phyloP scores from a whole-genome alignment of 768 basidiomycete species.

The Phlebiopsis gigantea region DNA sequence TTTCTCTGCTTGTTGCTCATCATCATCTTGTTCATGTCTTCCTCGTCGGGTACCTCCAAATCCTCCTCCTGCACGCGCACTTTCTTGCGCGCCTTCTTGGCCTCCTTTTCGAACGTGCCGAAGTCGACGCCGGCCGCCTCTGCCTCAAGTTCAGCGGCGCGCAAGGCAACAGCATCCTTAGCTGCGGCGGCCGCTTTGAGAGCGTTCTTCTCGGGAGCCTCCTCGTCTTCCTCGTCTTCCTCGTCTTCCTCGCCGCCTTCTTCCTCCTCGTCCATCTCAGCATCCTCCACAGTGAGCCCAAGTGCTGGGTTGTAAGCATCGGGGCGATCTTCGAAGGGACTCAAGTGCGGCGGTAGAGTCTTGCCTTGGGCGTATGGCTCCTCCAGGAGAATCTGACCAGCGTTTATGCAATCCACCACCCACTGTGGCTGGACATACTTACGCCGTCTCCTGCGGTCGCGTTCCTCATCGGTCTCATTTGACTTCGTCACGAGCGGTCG shows the following conservation, averaged over 20 bases:
- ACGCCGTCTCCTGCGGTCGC: slow-evolving; percentile 58
- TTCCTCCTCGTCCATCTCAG: slow-evolving; percentile 28
- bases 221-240: slow-evolving; percentile 24
- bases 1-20: slow-evolving; percentile 94
- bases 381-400: slow-evolving; percentile 76
- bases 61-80: slow-evolving; percentile 29
- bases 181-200: slow-evolving; percentile 30
- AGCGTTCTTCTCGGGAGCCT: slow-evolving; percentile 22
- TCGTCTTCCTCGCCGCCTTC: slow-evolving; percentile 25
- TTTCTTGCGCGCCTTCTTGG: slow-evolving; percentile 53
- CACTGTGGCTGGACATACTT: slow-evolving; percentile 97
- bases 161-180: slow-evolving; percentile 62
- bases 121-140: slow-evolving; percentile 84
- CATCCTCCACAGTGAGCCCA: slow-evolving; percentile 29
- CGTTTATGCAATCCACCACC: slow-evolving; percentile 95
- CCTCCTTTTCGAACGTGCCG: slow-evolving; percentile 70
- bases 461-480: slow-evolving; percentile 51
- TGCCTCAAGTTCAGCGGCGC: slow-evolving; percentile 88
- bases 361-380: slow-evolving; percentile 83
- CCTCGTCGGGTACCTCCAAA: slow-evolving; percentile 38
- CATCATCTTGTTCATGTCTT: slow-evolving; percentile 96
- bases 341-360: slow-evolving; percentile 88
- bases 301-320: slow-evolving; percentile 70
- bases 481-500: slow-evolving; percentile 55
- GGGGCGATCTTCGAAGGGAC: slow-evolving; percentile 84